phyloP scores from a whole-genome alignment of 148 eudicot genomes.

The Rhododendron ferrugineum region DNA sequence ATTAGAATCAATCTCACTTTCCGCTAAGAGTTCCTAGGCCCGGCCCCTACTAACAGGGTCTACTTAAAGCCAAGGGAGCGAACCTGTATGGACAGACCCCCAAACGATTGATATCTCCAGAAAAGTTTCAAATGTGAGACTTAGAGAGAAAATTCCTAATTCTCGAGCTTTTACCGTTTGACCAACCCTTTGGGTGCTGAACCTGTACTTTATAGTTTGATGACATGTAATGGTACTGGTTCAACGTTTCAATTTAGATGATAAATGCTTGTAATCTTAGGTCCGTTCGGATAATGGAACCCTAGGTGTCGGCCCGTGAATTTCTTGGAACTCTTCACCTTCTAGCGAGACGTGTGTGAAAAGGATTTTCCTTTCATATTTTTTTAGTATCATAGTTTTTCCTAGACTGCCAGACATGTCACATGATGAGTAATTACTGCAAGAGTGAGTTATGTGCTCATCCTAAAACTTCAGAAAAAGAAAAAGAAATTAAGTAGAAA shows the following conservation, averaged over 20 bases:
- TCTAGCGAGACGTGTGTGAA: no score
- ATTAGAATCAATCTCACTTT: no score
- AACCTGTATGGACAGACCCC: no score
- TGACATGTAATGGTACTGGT: background rate
- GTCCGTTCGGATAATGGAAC: background rate
- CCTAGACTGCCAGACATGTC: background rate
- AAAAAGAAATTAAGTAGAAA: background rate
- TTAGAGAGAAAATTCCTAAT: no score
- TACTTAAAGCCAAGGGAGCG: no score
- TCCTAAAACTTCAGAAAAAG: background rate
- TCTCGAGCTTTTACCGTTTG: no score
- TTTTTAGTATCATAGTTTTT: background rate
- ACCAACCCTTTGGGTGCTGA: background rate
- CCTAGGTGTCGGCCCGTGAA: background rate
- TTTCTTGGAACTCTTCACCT: background rate
- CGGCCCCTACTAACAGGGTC: no score
- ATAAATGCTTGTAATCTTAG: background rate
- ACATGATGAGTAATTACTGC: background rate
- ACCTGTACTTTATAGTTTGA: background rate
- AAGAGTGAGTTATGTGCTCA: background rate
- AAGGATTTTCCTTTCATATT: background rate
- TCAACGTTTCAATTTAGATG: no score
- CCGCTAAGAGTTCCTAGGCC: no score
- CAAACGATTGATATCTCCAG: no score
- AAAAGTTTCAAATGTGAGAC: no score